These are phyloP conservation scores for Penicillium sp. DNA, from an alignment of 2,329 filamentous ascomycete species.

Conservation along the genomic window DNA sequence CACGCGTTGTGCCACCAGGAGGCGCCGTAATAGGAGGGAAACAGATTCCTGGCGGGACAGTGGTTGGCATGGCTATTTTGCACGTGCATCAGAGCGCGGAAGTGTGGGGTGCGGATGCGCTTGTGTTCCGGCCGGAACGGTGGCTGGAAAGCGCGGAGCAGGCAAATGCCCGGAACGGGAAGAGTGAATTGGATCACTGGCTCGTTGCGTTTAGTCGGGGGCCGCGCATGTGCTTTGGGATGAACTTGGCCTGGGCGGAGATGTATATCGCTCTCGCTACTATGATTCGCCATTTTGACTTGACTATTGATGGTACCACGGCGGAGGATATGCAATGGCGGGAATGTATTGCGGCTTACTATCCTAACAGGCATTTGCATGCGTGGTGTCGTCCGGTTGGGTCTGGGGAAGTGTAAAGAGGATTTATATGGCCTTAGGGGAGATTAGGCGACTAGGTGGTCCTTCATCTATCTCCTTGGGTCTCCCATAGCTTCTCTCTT, in stretches of 20 bases:
- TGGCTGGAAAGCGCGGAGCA: background rate
- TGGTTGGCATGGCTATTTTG: background rate
- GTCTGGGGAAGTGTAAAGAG: background rate
- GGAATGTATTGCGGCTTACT: background rate
- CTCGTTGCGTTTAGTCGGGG: background rate
- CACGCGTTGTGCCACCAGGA: background rate
- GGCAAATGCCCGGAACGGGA: background rate
- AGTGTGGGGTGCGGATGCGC: background rate
- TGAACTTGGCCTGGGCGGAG: slow-evolving; percentile 1
- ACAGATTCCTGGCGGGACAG: background rate
- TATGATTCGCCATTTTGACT: background rate
- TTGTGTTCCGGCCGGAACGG: background rate
- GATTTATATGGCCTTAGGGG: background rate
- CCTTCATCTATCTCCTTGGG: no score
- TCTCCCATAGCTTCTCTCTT: no score
- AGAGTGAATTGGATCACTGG: background rate
- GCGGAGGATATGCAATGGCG: background rate
- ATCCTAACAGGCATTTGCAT: background rate
- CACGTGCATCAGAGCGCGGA: background rate
- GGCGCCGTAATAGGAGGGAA: background rate
- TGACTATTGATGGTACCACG: background rate
- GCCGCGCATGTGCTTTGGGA: slow-evolving; percentile 2
- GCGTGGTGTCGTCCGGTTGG: background rate
- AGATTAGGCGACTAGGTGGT: no score
- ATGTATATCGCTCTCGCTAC: background rate